A percentile compares a stretch with the other conserved stretches of the same genome.
These are phyloP conservation scores for Carex scoparia DNA, from an alignment of 176 grass and related monocot species.

Conservation along the genomic window DNA sequence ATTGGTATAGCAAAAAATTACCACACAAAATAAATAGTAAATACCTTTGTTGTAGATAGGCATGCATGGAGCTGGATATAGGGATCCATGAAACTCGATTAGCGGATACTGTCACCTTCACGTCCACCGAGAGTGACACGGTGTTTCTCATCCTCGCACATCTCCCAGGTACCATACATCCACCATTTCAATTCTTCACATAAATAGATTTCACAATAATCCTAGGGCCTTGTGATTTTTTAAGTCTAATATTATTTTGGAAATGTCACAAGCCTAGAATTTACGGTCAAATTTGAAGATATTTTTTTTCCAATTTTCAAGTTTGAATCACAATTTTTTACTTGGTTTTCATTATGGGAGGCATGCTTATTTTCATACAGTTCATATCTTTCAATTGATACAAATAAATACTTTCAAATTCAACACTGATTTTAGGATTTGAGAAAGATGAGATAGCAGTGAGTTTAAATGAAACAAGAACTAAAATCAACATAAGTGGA, in stretches of 20 bases:
- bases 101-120: constrained; percentile 43
- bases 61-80: constrained; percentile 66
- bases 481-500: constrained; percentile 44
- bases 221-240: background rate
- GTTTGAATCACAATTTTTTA: background rate
- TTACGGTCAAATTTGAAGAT: background rate
- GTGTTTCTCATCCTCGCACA: constrained; percentile 67
- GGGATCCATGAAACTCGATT: constrained; percentile 30
- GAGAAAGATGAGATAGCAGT: constrained; percentile 60
- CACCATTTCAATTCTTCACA: constrained; percentile 5
- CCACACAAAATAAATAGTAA: background rate
- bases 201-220: background rate
- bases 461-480: constrained; percentile 34
- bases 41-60: constrained; percentile 3
- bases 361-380: background rate
- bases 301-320: background rate
- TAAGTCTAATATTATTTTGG: background rate
- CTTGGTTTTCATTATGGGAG: too few species aligned
- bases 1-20: constrained; percentile 11
- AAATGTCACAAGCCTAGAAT: background rate
- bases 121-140: constrained; percentile 48
- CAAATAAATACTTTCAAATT: background rate
- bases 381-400: background rate
- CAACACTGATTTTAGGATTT: constrained; percentile 37
- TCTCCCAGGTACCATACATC: constrained; percentile 50